Base-by-base conservation (phyloP, 2,329 filamentous ascomycete genomes). In the Fusarium secorum region DNA sequence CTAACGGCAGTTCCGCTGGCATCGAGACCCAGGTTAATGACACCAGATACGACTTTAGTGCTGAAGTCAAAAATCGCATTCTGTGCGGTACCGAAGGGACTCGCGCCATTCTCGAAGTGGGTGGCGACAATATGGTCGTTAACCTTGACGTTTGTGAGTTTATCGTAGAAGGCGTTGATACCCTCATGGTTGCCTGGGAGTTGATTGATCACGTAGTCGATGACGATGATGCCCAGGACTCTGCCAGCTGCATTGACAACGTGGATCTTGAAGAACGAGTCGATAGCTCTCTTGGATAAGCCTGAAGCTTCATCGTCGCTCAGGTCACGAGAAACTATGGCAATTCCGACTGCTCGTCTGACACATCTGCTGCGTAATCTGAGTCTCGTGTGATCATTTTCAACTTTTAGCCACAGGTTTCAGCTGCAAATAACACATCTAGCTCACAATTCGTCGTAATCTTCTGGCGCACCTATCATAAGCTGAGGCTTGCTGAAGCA, bases 381-480 rank as follows among this genome's bases (percentile, higher is more conserved):
- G 7, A 10, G n/a, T 22, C 10, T 14, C n/a, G 2, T 22, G 4
- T 41, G 39, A 22, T 17, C 39, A 22, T 17, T 22, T 5, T 4
- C 6, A 8, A 8, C 9, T 1, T 6, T 17, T 0, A 24, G 39
- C 39, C n/a, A 41, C n/a, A 4, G 14, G 4, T 5, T 41, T 17
- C 39, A 41, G 1, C 38, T 3, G 14, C 38, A 11, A n/a, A n/a
- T 10, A n/a, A 15, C 3, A 0, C 8, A 18, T 4, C n/a, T 39
- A 18, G 38, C 8, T 39, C 0, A 15, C n/a, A 15, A 6, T 41
- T 15, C 15, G n/a, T 15, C 38, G 1, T 10, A 0, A 17, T 7
- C 17, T 1, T 22, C 6, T 32, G 13, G 5, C 26, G 28, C 26
- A 5, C 28, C 20, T 32, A 30, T 48, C 20, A 17, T 22, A 17